Conservation (phyloP, 2,329 filamentous ascomycete species). For the Aspergillus phoenicis region DNA sequence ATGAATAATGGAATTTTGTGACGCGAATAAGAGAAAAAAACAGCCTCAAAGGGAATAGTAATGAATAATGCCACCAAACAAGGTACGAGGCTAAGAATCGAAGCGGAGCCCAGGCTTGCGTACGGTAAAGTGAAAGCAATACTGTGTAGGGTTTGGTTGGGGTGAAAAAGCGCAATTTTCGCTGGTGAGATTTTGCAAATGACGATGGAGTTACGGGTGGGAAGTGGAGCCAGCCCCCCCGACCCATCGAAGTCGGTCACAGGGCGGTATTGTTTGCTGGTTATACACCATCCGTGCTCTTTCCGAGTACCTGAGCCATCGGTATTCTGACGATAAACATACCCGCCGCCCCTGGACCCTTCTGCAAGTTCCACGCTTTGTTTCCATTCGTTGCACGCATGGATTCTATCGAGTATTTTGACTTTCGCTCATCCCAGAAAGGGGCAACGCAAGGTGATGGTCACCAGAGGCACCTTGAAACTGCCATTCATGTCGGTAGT, state of each 20-base stretch:
- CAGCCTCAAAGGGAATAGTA: background rate
- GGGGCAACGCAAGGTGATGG: slow-evolving; percentile 11
- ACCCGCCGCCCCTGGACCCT: slow-evolving; percentile 16
- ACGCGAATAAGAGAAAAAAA: slow-evolving; percentile 1
- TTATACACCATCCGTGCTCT: background rate
- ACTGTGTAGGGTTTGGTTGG: background rate
- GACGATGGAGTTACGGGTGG: slow-evolving; percentile 3
- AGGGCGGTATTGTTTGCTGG: background rate
- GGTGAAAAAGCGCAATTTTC: background rate
- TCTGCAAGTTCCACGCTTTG: background rate
- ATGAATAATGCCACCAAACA: slow-evolving; percentile 9
- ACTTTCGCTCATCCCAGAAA: background rate
- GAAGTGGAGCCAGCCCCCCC: too few relatives aligned
- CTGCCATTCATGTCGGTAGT: background rate
- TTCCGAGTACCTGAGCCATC: background rate
- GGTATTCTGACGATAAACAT: slow-evolving; percentile 13
- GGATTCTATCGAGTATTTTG: background rate
- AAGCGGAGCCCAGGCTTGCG: background rate
- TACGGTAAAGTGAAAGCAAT: background rate
- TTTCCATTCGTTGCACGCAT: background rate
- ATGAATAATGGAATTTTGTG: slow-evolving; percentile 7
- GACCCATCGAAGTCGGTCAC: background rate
- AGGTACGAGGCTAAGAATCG: background rate
- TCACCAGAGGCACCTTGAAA: background rate
- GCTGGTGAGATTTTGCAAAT: background rate